phyloP scores from a whole-genome alignment of 176 grass and related monocot species.

The Carex myosuroides region DNA sequence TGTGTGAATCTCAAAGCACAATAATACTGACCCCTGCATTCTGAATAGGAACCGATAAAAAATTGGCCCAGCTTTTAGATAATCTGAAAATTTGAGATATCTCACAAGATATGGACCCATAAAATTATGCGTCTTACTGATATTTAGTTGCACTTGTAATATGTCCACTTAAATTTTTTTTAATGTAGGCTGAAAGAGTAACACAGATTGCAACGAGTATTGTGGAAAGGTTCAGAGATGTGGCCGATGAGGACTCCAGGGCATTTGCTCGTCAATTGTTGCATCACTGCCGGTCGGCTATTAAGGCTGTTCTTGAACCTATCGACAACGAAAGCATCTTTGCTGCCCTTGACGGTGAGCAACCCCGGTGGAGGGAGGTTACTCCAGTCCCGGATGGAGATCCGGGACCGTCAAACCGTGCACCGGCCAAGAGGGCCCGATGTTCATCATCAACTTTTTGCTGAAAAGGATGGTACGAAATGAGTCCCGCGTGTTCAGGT shows the following conservation, averaged over 20 bases:
- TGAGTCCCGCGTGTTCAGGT: not conserved
- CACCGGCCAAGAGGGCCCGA: not conserved
- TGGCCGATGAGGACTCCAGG: not conserved
- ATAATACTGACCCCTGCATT: too few relatives aligned
- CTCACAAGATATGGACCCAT: too few relatives aligned
- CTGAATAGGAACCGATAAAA: too few relatives aligned
- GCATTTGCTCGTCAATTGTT: not conserved
- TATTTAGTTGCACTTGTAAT: not conserved
- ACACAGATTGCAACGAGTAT: not conserved
- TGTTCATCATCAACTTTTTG: not conserved
- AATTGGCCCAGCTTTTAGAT: too few relatives aligned
- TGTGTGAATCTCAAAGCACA: too few relatives aligned
- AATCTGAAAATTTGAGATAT: too few relatives aligned
- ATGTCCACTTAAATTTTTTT: not conserved
- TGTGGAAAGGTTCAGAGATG: conserved; percentile 10
- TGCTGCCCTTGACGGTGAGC: not conserved
- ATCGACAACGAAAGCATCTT: not conserved
- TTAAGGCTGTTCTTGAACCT: not conserved
- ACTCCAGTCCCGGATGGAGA: not conserved
- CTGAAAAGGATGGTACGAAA: not conserved
- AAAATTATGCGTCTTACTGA: not conserved
- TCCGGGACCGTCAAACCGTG: not conserved
- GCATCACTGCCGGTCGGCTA: not conserved
- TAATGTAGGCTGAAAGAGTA: not conserved
- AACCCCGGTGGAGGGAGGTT: not conserved